Percentiles rank a stretch among this genome's conserved stretches.
These are phyloP conservation scores for Cystofilobasidium bisporidii DNA, from an alignment of 768 basidiomycete genomes.

Conservation along the genomic window DNA sequence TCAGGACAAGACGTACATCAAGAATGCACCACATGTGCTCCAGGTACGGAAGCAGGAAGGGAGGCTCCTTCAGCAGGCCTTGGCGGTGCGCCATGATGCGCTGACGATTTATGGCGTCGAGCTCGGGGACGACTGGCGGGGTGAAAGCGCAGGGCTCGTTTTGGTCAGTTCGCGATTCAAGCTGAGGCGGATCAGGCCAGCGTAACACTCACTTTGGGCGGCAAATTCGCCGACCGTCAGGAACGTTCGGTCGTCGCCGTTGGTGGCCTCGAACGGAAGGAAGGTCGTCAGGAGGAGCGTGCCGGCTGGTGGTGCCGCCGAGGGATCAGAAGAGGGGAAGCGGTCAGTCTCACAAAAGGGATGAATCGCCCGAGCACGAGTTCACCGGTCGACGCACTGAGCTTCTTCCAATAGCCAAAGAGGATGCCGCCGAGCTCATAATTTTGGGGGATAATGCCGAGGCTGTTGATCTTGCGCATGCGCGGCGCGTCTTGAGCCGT, in stretches of 20 bases:
- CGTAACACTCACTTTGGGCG: constrained; percentile 8
- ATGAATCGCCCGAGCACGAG: too few species aligned
- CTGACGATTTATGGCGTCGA: constrained; percentile 4
- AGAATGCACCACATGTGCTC: constrained; percentile 21
- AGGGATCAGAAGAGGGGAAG: background rate
- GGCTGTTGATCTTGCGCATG: constrained; percentile 2
- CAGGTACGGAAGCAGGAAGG: constrained; percentile 7
- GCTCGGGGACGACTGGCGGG: constrained; percentile 14
- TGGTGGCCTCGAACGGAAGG: constrained; percentile 21
- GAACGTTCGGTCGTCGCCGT: constrained; percentile 7
- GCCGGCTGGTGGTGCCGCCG: too few species aligned
- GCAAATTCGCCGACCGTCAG: constrained; percentile 25
- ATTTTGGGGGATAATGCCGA: background rate
- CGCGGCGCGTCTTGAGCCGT: background rate
- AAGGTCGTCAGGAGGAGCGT: constrained; percentile 24
- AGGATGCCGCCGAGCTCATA: constrained; percentile 1
- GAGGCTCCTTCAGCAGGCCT: background rate
- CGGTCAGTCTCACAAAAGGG: background rate
- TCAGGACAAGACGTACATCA: constrained; percentile 6
- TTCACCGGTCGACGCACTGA: background rate
- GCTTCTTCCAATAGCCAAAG: constrained; percentile 6
- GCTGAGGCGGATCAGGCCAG: too few species aligned
- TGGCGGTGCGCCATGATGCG: background rate
- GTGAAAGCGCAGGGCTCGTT: too few species aligned
- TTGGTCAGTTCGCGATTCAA: too few species aligned